Evolutionary conservation across 441 rosid genomes (phyloP).

Genomic region (Gossypium schwendimanii): DNA sequence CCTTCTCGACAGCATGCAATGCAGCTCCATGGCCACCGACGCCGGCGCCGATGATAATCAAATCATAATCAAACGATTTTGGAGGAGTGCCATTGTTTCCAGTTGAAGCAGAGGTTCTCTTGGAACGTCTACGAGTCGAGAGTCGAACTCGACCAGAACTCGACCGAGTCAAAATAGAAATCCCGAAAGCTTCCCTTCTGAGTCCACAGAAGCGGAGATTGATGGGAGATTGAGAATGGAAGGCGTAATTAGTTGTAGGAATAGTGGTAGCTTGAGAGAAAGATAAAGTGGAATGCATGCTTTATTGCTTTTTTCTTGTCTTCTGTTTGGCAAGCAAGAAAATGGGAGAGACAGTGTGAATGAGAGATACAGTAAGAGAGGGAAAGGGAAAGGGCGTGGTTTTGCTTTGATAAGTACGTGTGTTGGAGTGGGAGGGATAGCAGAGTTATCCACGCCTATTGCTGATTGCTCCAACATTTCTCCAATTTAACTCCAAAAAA

Average conservation of each 20-base stretch:
- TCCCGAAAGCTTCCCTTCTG: slow-evolving; percentile 52
- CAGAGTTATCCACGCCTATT: not conserved
- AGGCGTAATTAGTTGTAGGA: slow-evolving; percentile 27
- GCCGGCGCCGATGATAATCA: slow-evolving; percentile 95
- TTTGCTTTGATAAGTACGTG: not conserved
- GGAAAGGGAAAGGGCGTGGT: not conserved
- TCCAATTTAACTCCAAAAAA: no score
- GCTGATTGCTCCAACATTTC: no score
- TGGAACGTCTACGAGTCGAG: slow-evolving; percentile 13
- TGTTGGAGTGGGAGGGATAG: not conserved
- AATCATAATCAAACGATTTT: slow-evolving; percentile 74
- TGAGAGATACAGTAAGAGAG: not conserved
- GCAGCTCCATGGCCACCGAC: slow-evolving; percentile 99
- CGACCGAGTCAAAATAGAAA: slow-evolving; percentile 23
- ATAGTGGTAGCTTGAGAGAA: slow-evolving; percentile 32
- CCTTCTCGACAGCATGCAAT: slow-evolving; percentile 93
- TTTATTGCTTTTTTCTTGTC: slow-evolving; percentile 6
- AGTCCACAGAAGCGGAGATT: slow-evolving; percentile 82
- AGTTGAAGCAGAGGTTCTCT: slow-evolving; percentile 31
- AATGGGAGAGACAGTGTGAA: not conserved
- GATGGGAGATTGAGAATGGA: slow-evolving; percentile 24
- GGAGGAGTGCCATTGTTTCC: slow-evolving; percentile 53
- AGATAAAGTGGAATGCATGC: slow-evolving; percentile 61
- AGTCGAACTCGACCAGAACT: slow-evolving; percentile 11
- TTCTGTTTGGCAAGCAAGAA: not conserved